These are phyloP conservation scores for Hortaea sp. DNA, from an alignment of 2,329 filamentous ascomycete species.

Conservation along the genomic window DNA sequence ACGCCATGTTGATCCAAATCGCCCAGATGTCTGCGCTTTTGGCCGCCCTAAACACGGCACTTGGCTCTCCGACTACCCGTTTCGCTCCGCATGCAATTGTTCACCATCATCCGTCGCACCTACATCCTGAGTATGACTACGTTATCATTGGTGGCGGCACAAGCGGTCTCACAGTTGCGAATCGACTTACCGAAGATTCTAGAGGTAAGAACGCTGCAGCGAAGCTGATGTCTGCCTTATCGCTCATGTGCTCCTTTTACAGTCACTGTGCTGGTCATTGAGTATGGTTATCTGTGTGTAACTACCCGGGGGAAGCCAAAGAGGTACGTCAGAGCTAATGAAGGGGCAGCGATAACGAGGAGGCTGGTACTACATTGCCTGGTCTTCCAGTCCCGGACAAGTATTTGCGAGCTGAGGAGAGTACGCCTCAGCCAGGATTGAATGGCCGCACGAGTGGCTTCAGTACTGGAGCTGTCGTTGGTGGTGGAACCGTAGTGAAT, in stretches of 20 bases:
- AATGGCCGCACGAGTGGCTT: conserved; percentile 14
- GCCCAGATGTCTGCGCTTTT: too few species aligned
- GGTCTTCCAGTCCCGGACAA: conserved; percentile 3
- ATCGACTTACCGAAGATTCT: conserved; percentile 21
- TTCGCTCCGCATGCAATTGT: too few species aligned
- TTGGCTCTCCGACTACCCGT: too few species aligned
- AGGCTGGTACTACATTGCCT: not conserved
- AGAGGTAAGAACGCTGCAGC: too few species aligned
- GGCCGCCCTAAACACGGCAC: too few species aligned
- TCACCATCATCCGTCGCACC: too few species aligned
- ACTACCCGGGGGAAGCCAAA: too few species aligned
- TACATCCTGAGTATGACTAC: conserved; percentile 11
- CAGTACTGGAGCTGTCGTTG: conserved; percentile 19
- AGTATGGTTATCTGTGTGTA: conserved; percentile 2
- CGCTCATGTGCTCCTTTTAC: too few species aligned
- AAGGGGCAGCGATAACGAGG: conserved; percentile 2
- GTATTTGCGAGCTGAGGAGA: conserved; percentile 6
- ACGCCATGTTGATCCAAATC: too few species aligned
- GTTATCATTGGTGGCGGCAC: conserved; percentile 24
- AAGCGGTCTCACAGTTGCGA: conserved; percentile 21
- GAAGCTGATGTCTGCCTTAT: too few species aligned
- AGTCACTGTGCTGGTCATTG: not conserved
- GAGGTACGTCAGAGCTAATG: too few species aligned
- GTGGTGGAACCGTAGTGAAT: conserved; percentile 29
- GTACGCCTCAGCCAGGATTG: conserved; percentile 9